Evolutionary conservation across 257 asterid species (phyloP), one percentile per base, ranked within the genome.

Genomic region (Solanum medicagineum): DNA sequence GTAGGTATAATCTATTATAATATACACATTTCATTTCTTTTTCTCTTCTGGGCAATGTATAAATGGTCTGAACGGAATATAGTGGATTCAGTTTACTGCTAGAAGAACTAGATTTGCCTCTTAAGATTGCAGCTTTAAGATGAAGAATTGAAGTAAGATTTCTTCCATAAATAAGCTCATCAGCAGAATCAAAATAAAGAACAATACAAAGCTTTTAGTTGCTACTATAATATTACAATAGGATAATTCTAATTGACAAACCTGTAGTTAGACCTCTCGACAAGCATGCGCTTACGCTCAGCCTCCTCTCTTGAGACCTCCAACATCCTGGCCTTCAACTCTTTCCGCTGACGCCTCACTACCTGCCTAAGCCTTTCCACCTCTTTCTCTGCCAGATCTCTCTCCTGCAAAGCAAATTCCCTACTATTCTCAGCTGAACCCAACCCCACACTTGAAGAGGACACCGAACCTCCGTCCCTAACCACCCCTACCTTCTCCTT

Each of bases 261-360:
- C 99, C 99, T 97, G 93, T 92, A 97, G 91, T 91, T 94, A 1
- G 96, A 91, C 51, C 98, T 92, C 89, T 97, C 99, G 24, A 95
- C 99, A 8, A 97, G 91, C 98, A 93, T 92, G 14, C 98, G 90
- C 85, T 94, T 97, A 77, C 99, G 92, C 89, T 97, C 99, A 32
- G 94, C 94, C 90, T 97, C 99, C 92, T 97, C 99, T 84, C 96
- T 93, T 24, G 98, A 93, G 49, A 97, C 97, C 93, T 97, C 98
- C 83, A 95, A 71, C 98, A 97, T 97, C 92, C 93, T 92, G 20
- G 94, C 91, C 90, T 97, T 97, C 90, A 97, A 88, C 91, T 95
- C 98, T 93, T 94, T 97, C 47, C 99, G 89, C 90, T 97, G 98
- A 84, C 98, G 93, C 92, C 98, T 92, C 87, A 95, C 93, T 81